Base-by-base conservation (phyloP, 1,139 yeast species). In the Debaryomyces psychrophilus region DNA sequence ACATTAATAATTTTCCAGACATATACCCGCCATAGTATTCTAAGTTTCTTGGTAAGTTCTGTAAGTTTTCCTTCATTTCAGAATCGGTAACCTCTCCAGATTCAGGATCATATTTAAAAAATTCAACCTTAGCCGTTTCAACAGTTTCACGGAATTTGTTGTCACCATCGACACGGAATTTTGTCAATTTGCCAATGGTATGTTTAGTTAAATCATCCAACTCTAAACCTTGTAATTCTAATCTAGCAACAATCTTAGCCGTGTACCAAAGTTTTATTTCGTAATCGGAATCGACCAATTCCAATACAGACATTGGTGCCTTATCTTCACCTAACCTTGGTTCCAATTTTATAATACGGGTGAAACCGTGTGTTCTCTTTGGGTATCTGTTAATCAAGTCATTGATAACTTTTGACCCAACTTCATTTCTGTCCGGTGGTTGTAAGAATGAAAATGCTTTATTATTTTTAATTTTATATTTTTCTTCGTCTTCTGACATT, bases 241-340 rank as follows among this genome's bases (percentile, higher is more conserved):
- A 72, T 54, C 96, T 78, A 23, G 96, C 96, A 6, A 87, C 95
- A 1, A 82, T 75, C 62, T 89, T 82, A 22, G 96, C 97, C 17
- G 83, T 77, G 60, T 82, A 73, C 82, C 95, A 87, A 55, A 83
- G 79, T 57, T 85, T 82, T 73, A 88, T 78, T 61, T 90, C 96
- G 55, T 82, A 79, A 26, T 80, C 80, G 0, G 78, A 69, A 56
- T 88, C 97, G 1, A 93, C 96, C 44, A 95, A 73, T 66, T 95
- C 99, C 46, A 95, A 64, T 12, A 93, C 85, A 2, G 95, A 85
- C 77, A 88, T 93, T 18, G 95, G 93, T 0, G 98, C 97, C 53
- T 85, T 87, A 64, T 95, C 99, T 55, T 93, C 95, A 8, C 79
- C 79, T 44, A 86, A 68, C 57, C 99, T 77, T 27, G 95, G 90